Percentiles rank a stretch among this genome's conserved stretches.
Conservation (phyloP, 352 stramenopile species). For the Pythium insidiosum region DNA sequence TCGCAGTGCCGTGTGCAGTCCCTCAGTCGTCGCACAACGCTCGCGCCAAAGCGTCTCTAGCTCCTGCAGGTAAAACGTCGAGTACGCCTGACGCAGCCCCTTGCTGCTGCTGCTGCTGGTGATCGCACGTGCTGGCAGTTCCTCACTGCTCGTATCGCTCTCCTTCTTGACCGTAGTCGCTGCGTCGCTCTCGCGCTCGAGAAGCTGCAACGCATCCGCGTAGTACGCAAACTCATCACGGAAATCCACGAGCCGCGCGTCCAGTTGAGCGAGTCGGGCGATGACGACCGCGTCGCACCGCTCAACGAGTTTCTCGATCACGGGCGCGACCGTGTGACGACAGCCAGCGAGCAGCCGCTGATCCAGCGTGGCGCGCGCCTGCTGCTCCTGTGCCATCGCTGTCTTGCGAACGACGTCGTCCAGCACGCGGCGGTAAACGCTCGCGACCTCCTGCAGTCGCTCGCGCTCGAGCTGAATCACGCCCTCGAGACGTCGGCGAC, state of each 20-base stretch:
- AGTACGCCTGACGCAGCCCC: conserved; percentile 53
- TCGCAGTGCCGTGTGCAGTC: conserved; percentile 64
- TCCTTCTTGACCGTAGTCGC: conserved; percentile 4
- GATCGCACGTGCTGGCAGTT: conserved; percentile 8
- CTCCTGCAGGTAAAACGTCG: conserved; percentile 74
- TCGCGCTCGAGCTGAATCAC: conserved; percentile 74
- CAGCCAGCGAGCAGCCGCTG: conserved; percentile 54
- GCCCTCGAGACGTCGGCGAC: conserved; percentile 46
- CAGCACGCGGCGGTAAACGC: conserved; percentile 54
- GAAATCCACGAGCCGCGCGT: conserved; percentile 62
- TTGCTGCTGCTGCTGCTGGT: too few species aligned
- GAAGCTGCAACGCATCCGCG: conserved; percentile 36
- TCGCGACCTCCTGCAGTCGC: conserved; percentile 39
- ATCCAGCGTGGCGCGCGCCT: conserved; percentile 52
- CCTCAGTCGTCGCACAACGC: conserved; percentile 62
- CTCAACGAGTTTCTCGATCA: conserved; percentile 48
- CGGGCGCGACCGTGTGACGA: conserved; percentile 60
- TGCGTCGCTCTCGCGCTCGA: conserved; percentile 15
- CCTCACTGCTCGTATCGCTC: conserved; percentile 10
- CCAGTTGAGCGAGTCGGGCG: conserved; percentile 52
- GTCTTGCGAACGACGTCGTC: conserved; percentile 38
- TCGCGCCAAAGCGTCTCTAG: conserved; percentile 81
- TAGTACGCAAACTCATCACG: conserved; percentile 79
- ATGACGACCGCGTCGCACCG: conserved; percentile 68
- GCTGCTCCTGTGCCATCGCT: conserved; percentile 33